phyloP scores from a whole-genome alignment of 371 early-diverging fungal genomes.

The Gilbertella persicaria region DNA sequence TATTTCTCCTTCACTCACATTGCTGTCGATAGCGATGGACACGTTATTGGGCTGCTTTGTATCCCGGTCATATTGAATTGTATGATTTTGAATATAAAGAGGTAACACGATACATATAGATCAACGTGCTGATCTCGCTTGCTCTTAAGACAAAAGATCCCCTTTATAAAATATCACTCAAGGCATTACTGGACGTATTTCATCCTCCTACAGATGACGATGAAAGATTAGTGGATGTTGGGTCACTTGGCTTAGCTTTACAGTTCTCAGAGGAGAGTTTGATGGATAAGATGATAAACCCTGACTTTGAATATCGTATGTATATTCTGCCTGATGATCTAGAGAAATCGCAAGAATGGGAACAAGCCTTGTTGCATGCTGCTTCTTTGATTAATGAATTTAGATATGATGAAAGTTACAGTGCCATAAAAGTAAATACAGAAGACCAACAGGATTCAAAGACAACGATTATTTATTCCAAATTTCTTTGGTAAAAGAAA shows the following conservation, averaged over 20 bases:
- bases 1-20: not conserved
- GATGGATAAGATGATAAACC: constrained; percentile 6
- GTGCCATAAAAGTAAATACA: constrained; percentile 8
- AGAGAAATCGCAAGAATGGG: constrained; percentile 34
- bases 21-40: constrained; percentile 39
- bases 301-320: constrained; percentile 41
- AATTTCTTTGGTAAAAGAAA: constrained; percentile 21
- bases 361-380: constrained; percentile 28
- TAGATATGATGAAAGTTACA: constrained; percentile 13
- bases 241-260: constrained; percentile 39
- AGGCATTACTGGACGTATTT: constrained; percentile 27
- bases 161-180: constrained; percentile 33
- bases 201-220: constrained; percentile 47
- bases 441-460: not conserved
- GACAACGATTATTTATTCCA: constrained; percentile 14
- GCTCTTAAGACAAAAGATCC: constrained; percentile 26
- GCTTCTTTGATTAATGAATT: constrained; percentile 21
- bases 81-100: constrained; percentile 54
- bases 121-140: not conserved
- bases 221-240: constrained; percentile 49
- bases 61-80: constrained; percentile 32
- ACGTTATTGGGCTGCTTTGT: constrained; percentile 44
- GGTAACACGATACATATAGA: constrained; percentile 10
- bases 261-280: constrained; percentile 36
- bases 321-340: constrained; percentile 46